Evolutionary conservation across 257 asterid species (phyloP), one percentile per base, ranked within the genome.

Genomic region (Anisodus tanguticus): DNA sequence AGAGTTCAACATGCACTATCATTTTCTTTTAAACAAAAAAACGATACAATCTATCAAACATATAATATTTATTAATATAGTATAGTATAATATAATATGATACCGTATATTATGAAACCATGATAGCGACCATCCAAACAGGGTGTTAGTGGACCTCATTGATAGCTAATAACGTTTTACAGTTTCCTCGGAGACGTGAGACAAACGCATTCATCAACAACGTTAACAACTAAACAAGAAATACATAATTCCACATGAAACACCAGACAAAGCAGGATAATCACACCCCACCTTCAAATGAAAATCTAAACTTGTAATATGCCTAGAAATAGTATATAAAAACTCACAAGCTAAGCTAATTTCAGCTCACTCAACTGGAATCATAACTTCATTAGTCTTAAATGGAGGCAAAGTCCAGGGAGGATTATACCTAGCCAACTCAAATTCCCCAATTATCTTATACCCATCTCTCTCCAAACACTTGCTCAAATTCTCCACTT

Each of bases 351-450:
- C 64, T 16, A 58, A 17, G 26, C 63, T 60, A 45, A 0, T 72
- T 72, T 49, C 3, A 19, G 81, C 22, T 66, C 87, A 94, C 84
- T 93, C 97, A 26, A 96, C 88, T 35, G 98, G 99, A 81, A 96
- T 86, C 93, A 94, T 89, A 43, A 96, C 92, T 85, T 96, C 98
- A 85, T 96, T 96, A 4, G 94, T 92, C 88, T 97, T 87, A 17
- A 90, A 84, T 82, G 94, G 92, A 85, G 98, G 98, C 88, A 94
- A 84, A 19, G 97, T 92, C 95, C 95, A 94, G 43, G 99, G 98
- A 72, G 99, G 99, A 86, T 96, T 96, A 82, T 91, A 96, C 94
- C 99, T 92, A 67, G 93, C 98, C 90, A 96, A 87, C 83, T 92
- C 94, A 85, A 80, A 91, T 8, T 93, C 98, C 68, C 98, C 98